A percentile compares a stretch with the other conserved stretches of the same genome.
Conservation (phyloP, 352 stramenopile species). For the Phytophthora megakarya region DNA sequence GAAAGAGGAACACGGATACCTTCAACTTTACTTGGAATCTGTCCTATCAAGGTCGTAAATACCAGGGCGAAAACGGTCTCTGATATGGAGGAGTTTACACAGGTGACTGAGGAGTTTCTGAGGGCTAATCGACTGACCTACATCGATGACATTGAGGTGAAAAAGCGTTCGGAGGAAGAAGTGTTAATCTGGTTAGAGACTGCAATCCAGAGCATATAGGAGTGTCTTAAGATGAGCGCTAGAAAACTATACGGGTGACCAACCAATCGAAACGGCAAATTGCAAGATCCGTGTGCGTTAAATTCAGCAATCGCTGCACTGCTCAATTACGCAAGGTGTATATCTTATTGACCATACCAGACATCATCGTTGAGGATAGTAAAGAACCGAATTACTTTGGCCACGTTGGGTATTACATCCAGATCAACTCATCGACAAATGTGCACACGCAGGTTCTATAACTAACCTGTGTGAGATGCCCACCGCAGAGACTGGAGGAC, state of each 20-base stretch:
- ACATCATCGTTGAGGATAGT: too few species aligned
- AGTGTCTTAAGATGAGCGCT: background rate
- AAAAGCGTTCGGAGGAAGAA: too few species aligned
- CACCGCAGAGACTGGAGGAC: too few species aligned
- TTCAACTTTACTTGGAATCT: background rate
- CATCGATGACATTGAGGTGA: slow-evolving; percentile 3
- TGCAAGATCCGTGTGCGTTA: background rate
- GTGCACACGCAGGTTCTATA: too few species aligned
- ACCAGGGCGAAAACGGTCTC: background rate
- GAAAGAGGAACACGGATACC: background rate
- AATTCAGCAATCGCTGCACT: background rate
- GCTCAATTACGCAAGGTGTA: background rate
- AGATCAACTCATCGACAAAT: too few species aligned
- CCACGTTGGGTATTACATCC: too few species aligned
- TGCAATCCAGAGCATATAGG: slow-evolving; percentile 1
- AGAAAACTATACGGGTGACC: background rate
- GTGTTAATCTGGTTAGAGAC: background rate
- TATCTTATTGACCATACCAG: too few species aligned
- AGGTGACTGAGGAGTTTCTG: background rate
- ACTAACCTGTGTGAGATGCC: too few species aligned
- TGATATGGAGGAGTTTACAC: slow-evolving; percentile 7
- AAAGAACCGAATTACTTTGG: too few species aligned
- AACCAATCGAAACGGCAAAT: background rate
- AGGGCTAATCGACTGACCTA: background rate
- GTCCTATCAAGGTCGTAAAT: slow-evolving; percentile 6